Percentiles rank a stretch among this genome's conserved stretches.
Conservation (phyloP, 345 rosid species). For the Tarenaya hassleriana region DNA sequence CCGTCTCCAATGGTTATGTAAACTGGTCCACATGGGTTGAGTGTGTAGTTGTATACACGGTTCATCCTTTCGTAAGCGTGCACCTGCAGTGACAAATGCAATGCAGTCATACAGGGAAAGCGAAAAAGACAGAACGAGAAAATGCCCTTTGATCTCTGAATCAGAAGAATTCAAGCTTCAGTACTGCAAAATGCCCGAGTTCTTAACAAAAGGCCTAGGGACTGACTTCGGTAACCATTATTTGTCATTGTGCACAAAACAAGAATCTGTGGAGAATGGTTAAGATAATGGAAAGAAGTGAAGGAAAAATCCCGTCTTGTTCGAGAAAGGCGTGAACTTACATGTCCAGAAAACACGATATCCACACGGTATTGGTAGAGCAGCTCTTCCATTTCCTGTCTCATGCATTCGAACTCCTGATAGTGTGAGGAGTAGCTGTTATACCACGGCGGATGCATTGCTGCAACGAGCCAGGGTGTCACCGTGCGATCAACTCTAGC, state of each 20-base stretch:
- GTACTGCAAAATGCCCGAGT: not conserved
- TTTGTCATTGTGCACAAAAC: too few relatives aligned
- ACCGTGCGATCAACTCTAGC: conserved; percentile 39
- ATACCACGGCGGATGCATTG: conserved; percentile 89
- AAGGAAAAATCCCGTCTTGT: not conserved
- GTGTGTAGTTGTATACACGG: conserved; percentile 61
- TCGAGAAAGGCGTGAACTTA: conserved; percentile 27
- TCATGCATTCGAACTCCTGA: conserved; percentile 93
- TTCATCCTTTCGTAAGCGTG: conserved; percentile 93
- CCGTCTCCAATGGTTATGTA: conserved; percentile 83
- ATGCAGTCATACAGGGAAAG: not conserved
- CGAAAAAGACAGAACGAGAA: not conserved
- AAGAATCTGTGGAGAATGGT: too few relatives aligned
- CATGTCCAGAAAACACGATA: conserved; percentile 75
- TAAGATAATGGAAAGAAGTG: not conserved
- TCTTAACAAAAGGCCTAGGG: too few relatives aligned
- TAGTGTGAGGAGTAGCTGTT: conserved; percentile 76
- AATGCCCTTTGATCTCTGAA: not conserved
- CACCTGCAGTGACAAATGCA: conserved; percentile 37
- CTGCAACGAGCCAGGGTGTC: conserved; percentile 83
- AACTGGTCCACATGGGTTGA: conserved; percentile 71
- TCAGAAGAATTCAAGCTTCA: not conserved
- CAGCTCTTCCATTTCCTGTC: conserved; percentile 80
- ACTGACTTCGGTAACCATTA: too few relatives aligned
- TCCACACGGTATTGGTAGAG: conserved; percentile 61